Percentiles rank a stretch among this genome's conserved stretches.
phyloP scores from a whole-genome alignment of 2,329 filamentous ascomycete genomes.

The Cytospora chrysosperma region DNA sequence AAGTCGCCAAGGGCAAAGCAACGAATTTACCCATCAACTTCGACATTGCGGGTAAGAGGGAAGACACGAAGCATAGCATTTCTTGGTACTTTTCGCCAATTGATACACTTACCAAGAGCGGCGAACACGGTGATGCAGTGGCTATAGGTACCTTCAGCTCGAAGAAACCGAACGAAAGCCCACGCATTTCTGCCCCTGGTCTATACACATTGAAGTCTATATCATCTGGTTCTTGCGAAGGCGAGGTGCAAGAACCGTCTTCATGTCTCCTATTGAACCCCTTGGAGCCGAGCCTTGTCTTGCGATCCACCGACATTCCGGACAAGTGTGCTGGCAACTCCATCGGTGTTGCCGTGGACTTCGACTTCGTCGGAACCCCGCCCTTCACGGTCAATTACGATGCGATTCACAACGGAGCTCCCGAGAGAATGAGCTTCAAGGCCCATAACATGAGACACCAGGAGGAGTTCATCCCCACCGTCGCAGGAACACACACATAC shows the following conservation, averaged over 20 bases:
- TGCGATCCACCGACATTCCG: constrained; percentile 78
- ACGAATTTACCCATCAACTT: constrained; percentile 71
- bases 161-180: constrained; percentile 61
- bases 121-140: constrained; percentile 64
- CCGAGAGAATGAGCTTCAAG: constrained; percentile 52
- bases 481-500: constrained; percentile 85
- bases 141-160: constrained; percentile 58
- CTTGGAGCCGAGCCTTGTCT: constrained; percentile 74
- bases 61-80: constrained; percentile 66
- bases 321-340: constrained; percentile 96
- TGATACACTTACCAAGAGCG: constrained; percentile 64
- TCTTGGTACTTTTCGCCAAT: constrained; percentile 81
- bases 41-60: constrained; percentile 57
- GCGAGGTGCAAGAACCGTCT: constrained; percentile 88
- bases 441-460: constrained; percentile 77
- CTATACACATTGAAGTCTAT: constrained; percentile 83
- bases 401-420: constrained; percentile 61
- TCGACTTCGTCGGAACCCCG: constrained; percentile 89
- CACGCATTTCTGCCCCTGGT: constrained; percentile 72
- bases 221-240: constrained; percentile 76
- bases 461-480: constrained; percentile 75
- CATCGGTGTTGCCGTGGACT: constrained; percentile 81
- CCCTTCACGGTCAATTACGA: constrained; percentile 84
- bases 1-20: constrained; percentile 73
- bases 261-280: constrained; percentile 93